Conservation (phyloP, 441 rosid species). For the Erodium moschatum region DNA sequence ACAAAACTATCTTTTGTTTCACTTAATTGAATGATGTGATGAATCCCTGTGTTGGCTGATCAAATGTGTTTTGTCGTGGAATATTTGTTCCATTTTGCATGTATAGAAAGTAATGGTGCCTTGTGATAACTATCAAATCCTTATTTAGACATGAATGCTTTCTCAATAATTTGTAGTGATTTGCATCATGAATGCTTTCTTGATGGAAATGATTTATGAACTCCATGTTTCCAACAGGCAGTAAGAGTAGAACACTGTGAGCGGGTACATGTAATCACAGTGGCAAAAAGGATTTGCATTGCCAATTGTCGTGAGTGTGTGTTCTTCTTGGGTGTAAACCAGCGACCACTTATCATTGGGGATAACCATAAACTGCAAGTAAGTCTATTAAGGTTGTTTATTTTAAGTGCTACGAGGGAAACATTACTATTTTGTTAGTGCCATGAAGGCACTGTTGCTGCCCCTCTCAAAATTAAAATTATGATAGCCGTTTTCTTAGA, state of each 20-base stretch:
- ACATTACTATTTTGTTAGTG: neutral
- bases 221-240: slow-evolving; percentile 42
- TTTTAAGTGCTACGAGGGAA: neutral
- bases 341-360: slow-evolving; percentile 87
- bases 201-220: slow-evolving; percentile 10
- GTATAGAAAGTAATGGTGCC: neutral
- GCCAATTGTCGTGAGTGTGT: slow-evolving; percentile 96
- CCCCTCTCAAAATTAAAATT: neutral
- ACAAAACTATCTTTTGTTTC: neutral
- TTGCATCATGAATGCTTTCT: neutral
- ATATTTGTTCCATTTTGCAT: neutral
- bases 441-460: neutral
- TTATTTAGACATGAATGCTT: neutral
- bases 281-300: slow-evolving; percentile 81
- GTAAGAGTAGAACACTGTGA: slow-evolving; percentile 94
- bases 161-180: neutral
- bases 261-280: slow-evolving; percentile 86
- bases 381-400: slow-evolving; percentile 17
- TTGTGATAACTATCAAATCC: neutral
- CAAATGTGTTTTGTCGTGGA: neutral
- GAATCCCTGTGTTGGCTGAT: neutral
- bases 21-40: neutral
- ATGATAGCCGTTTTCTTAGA: neutral
- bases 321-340: slow-evolving; percentile 95
- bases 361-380: slow-evolving; percentile 99